A percentile compares a stretch with the other conserved stretches of the same genome.
These are phyloP conservation scores for Ceratobasidium sp. DNA, from an alignment of 1,284 basidiomycete species.

Conservation along the genomic window DNA sequence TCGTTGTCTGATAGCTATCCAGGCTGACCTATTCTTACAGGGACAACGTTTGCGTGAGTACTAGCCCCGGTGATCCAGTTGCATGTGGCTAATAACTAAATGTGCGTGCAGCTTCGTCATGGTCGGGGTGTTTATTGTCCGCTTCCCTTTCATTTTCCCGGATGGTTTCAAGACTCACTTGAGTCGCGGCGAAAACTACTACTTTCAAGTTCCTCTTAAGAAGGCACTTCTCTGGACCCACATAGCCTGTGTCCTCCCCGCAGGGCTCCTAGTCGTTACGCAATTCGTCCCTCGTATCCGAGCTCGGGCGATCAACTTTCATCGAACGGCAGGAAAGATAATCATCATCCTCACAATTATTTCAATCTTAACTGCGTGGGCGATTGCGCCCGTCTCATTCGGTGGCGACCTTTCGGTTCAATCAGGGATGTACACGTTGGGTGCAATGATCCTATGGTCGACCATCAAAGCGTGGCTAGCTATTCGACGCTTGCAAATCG, in stretches of 20 bases:
- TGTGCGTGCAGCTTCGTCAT: neutral
- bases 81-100: no score
- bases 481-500: constrained; percentile 13
- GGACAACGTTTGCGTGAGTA: constrained; percentile 11
- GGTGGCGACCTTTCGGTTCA: constrained; percentile 30
- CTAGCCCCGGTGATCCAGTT: neutral
- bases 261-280: constrained; percentile 8
- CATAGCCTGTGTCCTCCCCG: constrained; percentile 8
- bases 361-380: constrained; percentile 24
- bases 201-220: constrained; percentile 6
- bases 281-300: constrained; percentile 25
- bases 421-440: neutral
- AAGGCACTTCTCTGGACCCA: constrained; percentile 13
- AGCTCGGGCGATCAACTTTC: constrained; percentile 5
- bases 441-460: constrained; percentile 11
- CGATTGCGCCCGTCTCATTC: constrained; percentile 9
- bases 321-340: constrained; percentile 12
- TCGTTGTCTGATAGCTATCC: neutral
- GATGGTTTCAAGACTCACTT: constrained; percentile 3
- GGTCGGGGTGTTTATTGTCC: neutral
- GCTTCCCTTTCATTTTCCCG: constrained; percentile 15
- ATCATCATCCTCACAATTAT: constrained; percentile 25
- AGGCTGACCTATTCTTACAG: neutral
- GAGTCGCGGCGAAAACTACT: constrained; percentile 2
- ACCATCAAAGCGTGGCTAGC: constrained; percentile 10